These are phyloP conservation scores for Hericium coralloides DNA, from an alignment of 768 basidiomycete species.

Conservation along the genomic window DNA sequence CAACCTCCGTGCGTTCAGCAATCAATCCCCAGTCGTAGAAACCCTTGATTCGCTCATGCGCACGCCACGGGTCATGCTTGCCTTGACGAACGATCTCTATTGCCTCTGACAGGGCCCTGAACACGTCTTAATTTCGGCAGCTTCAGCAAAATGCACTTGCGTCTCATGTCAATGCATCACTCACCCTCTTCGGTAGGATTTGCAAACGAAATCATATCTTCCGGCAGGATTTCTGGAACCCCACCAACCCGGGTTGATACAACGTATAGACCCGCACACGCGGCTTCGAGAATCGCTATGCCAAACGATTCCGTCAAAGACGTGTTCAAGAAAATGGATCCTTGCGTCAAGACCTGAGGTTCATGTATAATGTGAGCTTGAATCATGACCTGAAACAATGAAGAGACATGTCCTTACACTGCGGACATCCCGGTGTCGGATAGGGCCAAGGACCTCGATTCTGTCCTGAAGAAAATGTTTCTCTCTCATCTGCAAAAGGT, in stretches of 20 bases:
- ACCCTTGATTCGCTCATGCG: slow-evolving; percentile 66
- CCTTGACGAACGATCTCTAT: slow-evolving; percentile 60
- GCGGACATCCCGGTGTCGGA: slow-evolving; percentile 76
- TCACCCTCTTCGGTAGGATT: slow-evolving; percentile 89
- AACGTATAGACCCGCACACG: slow-evolving; percentile 88
- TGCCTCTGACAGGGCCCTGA: slow-evolving; percentile 75
- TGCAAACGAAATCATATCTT: slow-evolving; percentile 93
- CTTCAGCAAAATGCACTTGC: background rate
- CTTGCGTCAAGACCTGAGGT: slow-evolving; percentile 68
- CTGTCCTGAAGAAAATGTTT: slow-evolving; percentile 83
- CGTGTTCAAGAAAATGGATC: slow-evolving; percentile 90
- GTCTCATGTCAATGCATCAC: slow-evolving; percentile 11
- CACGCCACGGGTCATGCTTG: slow-evolving; percentile 62
- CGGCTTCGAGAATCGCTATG: slow-evolving; percentile 95
- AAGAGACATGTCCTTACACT: slow-evolving; percentile 27
- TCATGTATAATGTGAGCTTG: background rate
- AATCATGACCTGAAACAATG: background rate
- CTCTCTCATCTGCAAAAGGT: slow-evolving; percentile 93
- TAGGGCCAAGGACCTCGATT: slow-evolving; percentile 80
- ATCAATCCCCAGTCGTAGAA: slow-evolving; percentile 89
- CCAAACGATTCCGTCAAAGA: slow-evolving; percentile 96
- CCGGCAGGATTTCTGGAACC: slow-evolving; percentile 88
- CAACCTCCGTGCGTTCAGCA: slow-evolving; percentile 70
- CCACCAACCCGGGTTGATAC: slow-evolving; percentile 94
- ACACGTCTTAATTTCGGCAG: slow-evolving; percentile 49